Evolutionary conservation across 2,329 filamentous ascomycete species (phyloP).

Genomic region (Endoconidiophora polonica): DNA sequence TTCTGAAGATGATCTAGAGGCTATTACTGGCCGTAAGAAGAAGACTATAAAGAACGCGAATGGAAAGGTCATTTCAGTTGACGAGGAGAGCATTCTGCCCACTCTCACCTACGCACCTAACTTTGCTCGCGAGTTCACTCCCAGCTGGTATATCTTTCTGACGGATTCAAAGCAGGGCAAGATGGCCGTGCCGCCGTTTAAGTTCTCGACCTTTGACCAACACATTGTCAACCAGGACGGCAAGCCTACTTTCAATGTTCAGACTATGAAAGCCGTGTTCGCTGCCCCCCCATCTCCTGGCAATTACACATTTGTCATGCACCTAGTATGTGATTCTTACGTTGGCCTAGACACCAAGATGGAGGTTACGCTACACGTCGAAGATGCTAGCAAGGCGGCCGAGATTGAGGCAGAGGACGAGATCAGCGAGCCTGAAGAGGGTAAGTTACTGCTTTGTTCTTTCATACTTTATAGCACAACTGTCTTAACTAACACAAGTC

Average conservation of each 20-base stretch:
- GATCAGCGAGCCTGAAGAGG: constrained; percentile 95
- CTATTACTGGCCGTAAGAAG: constrained; percentile 62
- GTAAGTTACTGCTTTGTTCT: constrained; percentile 36
- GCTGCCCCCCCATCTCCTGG: constrained; percentile 83
- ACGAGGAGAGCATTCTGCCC: constrained; percentile 52
- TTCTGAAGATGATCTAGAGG: constrained; percentile 80
- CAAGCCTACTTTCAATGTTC: constrained; percentile 83
- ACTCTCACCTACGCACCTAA: constrained; percentile 84
- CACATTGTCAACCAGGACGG: constrained; percentile 65
- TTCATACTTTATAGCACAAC: not conserved
- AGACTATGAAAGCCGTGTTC: constrained; percentile 95
- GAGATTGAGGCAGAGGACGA: constrained; percentile 76
- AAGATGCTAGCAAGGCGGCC: constrained; percentile 72
- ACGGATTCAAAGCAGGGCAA: constrained; percentile 88
- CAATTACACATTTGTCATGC: constrained; percentile 87
- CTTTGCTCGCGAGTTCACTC: constrained; percentile 74
- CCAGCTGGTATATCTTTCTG: constrained; percentile 87
- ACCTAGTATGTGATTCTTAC: constrained; percentile 88
- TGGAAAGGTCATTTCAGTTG: constrained; percentile 38
- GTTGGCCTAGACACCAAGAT: constrained; percentile 84
- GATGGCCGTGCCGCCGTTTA: constrained; percentile 90
- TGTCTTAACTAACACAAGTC: constrained; percentile 13
- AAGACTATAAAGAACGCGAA: constrained; percentile 45
- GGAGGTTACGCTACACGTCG: constrained; percentile 76
- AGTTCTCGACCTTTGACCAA: constrained; percentile 85